Evolutionary conservation across 805 yeast genomes (phyloP).

Genomic region (Barnettozyma botsteinii): DNA sequence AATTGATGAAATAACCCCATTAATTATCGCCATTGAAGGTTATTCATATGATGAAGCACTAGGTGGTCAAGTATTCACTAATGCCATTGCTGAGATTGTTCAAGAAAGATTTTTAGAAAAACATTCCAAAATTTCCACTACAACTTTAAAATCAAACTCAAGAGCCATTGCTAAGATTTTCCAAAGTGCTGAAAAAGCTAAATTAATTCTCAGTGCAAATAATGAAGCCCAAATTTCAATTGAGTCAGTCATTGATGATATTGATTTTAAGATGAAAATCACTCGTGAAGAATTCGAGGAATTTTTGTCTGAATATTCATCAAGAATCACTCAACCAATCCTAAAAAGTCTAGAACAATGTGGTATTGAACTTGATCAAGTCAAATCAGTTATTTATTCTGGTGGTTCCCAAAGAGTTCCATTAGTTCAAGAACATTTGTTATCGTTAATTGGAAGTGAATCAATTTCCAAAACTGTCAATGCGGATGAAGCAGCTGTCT

Average conservation of each 20-base stretch:
- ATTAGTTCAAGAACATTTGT: slow-evolving; percentile 61
- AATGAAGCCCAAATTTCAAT: slow-evolving; percentile 68
- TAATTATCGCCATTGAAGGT: slow-evolving; percentile 60
- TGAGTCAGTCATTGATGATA: slow-evolving; percentile 68
- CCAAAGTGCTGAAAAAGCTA: slow-evolving; percentile 86
- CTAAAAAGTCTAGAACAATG: slow-evolving; percentile 38
- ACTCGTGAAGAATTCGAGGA: slow-evolving; percentile 80
- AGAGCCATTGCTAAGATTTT: slow-evolving; percentile 62
- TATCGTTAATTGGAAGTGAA: slow-evolving; percentile 50
- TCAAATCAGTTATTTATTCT: slow-evolving; percentile 66
- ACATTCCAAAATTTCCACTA: slow-evolving; percentile 33
- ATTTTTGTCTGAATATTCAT: slow-evolving; percentile 34
- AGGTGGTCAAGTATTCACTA: slow-evolving; percentile 76
- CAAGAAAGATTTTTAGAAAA: slow-evolving; percentile 49
- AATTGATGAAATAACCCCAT: slow-evolving; percentile 35
- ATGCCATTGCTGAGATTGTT: slow-evolving; percentile 55
- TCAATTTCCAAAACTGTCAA: slow-evolving; percentile 76
- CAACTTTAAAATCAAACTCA: slow-evolving; percentile 39
- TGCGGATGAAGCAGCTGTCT: slow-evolving; percentile 91
- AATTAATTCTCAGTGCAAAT: slow-evolving; percentile 82
- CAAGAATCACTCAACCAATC: slow-evolving; percentile 50
- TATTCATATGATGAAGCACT: slow-evolving; percentile 60
- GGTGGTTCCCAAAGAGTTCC: slow-evolving; percentile 96
- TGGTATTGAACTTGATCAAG: slow-evolving; percentile 29
- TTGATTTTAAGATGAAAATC: slow-evolving; percentile 64